Conservation (phyloP, 805 yeast species). For the Wickerhamomyces bisporus region DNA sequence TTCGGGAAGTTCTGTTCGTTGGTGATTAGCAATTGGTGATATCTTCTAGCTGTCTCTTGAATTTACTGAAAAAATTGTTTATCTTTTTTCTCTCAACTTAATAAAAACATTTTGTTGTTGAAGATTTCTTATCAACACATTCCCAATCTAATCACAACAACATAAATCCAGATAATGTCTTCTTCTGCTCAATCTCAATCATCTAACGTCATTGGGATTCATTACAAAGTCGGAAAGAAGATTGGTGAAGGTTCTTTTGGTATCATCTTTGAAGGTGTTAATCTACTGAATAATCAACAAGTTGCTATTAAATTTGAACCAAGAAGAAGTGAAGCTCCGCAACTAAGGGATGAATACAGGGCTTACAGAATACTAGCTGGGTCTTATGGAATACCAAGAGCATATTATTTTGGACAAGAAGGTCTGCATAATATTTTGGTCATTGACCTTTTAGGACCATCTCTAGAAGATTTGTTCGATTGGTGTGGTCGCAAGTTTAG, state of each 20-base stretch:
- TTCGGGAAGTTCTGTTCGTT: too few species aligned
- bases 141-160: neutral
- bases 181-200: slow-evolving; percentile 6
- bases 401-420: slow-evolving; percentile 81
- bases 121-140: too few species aligned
- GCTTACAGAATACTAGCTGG: slow-evolving; percentile 70
- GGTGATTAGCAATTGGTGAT: too few species aligned
- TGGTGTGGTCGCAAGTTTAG: slow-evolving; percentile 81
- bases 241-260: slow-evolving; percentile 90
- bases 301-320: slow-evolving; percentile 84
- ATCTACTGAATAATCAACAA: slow-evolving; percentile 52
- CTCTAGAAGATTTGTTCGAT: slow-evolving; percentile 77
- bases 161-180: slow-evolving; percentile 5
- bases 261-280: slow-evolving; percentile 76
- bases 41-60: too few species aligned
- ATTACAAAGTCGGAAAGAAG: slow-evolving; percentile 75
- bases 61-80: too few species aligned
- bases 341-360: slow-evolving; percentile 73
- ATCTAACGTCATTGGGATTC: slow-evolving; percentile 46
- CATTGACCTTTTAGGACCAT: slow-evolving; percentile 74
- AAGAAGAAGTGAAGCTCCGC: slow-evolving; percentile 78
- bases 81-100: too few species aligned
- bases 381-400: slow-evolving; percentile 73
- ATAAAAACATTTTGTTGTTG: too few species aligned
- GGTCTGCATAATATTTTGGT: slow-evolving; percentile 76